A percentile compares a stretch with the other conserved stretches of the same genome.
Evolutionary conservation across 768 basidiomycete species (phyloP).

Genomic region (Mycena rosella): DNA sequence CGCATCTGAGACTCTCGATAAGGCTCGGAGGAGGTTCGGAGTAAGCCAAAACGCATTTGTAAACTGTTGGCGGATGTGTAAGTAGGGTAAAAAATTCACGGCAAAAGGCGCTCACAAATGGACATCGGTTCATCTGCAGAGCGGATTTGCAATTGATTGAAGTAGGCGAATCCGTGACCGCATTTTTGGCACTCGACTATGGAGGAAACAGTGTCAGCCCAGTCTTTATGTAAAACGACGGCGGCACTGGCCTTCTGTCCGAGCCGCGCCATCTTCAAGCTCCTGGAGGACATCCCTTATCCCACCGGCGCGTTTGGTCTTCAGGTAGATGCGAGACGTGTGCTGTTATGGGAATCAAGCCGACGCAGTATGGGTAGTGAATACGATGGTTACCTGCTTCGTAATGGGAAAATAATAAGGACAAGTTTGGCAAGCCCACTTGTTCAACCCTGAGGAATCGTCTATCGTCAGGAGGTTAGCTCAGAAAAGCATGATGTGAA

Average conservation of each 20-base stretch:
- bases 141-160: conserved; percentile 27
- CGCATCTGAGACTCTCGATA: conserved; percentile 1
- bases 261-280: conserved; percentile 20
- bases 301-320: conserved; percentile 12
- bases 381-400: background rate
- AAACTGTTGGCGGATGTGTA: background rate
- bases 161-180: conserved; percentile 28
- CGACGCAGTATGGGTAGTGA: background rate
- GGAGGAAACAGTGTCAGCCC: background rate
- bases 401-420: background rate
- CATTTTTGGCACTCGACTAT: conserved; percentile 29
- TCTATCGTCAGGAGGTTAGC: background rate
- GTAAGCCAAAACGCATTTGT: conserved; percentile 9
- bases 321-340: conserved; percentile 12
- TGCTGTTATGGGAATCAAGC: background rate
- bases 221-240: background rate
- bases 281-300: conserved; percentile 25
- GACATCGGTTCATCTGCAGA: conserved; percentile 33
- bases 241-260: conserved; percentile 17
- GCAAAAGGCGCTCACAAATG: conserved; percentile 12
- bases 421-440: background rate
- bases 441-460: background rate
- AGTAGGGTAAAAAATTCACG: background rate
- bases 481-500: background rate
- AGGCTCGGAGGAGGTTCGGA: no score